Percentiles rank a stretch among this genome's conserved stretches.
phyloP scores from a whole-genome alignment of 208 protist species.

The Leishmania turanica region DNA sequence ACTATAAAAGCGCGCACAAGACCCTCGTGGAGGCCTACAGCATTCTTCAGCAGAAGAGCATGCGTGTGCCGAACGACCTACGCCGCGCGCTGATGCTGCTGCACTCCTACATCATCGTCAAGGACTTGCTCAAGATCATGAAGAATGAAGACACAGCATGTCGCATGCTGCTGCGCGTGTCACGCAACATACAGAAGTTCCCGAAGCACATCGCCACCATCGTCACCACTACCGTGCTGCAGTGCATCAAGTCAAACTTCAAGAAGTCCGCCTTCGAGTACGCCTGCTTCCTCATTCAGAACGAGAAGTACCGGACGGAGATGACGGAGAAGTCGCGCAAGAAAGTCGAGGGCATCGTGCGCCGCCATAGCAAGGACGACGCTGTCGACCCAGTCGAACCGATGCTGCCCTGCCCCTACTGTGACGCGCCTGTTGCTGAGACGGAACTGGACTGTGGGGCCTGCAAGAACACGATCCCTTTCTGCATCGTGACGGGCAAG shows the following conservation, averaged over 20 bases:
- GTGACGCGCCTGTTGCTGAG: slow-evolving; percentile 80
- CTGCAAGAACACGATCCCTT: slow-evolving; percentile 96
- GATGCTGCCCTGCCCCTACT: slow-evolving; percentile 94
- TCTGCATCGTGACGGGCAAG: slow-evolving; percentile 95
- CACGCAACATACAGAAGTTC: slow-evolving; percentile 96
- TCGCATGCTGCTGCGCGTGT: slow-evolving; percentile 96
- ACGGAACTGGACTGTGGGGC: slow-evolving; percentile 94
- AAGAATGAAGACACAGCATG: slow-evolving; percentile 91
- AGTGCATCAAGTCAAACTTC: slow-evolving; percentile 93
- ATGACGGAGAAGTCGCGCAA: slow-evolving; percentile 95
- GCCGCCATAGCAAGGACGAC: slow-evolving; percentile 84
- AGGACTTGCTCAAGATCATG: slow-evolving; percentile 91
- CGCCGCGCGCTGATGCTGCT: slow-evolving; percentile 94
- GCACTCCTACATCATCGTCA: slow-evolving; percentile 97
- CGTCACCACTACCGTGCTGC: slow-evolving; percentile 95
- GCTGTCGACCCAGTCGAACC: slow-evolving; percentile 77
- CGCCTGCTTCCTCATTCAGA: slow-evolving; percentile 95
- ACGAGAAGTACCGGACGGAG: slow-evolving; percentile 92
- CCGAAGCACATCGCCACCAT: slow-evolving; percentile 95
- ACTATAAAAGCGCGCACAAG: slow-evolving; percentile 94
- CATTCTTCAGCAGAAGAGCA: slow-evolving; percentile 85
- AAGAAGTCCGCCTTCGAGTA: slow-evolving; percentile 96
- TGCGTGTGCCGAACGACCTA: slow-evolving; percentile 93
- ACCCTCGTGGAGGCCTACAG: slow-evolving; percentile 95
- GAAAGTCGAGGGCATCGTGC: slow-evolving; percentile 97